Evolutionary conservation across 2,329 filamentous ascomycete species (phyloP).

Genomic region (Aureobasidium leucospermi): DNA sequence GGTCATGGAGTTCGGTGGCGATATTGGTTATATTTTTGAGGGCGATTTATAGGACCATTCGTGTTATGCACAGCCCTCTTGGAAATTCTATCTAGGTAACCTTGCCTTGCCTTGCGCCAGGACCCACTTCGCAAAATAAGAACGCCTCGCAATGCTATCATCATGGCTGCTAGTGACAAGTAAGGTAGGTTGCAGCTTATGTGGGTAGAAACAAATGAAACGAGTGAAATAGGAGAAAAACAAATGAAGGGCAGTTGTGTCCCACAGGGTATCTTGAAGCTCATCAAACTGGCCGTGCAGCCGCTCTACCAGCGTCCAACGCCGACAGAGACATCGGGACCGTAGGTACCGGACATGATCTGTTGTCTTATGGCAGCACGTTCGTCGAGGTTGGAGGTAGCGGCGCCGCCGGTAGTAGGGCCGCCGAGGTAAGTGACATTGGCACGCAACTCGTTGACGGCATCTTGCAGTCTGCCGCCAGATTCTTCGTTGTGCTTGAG

Average conservation of each 20-base stretch:
- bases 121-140: conserved; percentile 7
- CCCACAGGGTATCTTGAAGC: conserved; percentile 12
- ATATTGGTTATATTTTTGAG: neutral
- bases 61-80: conserved; percentile 3
- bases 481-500: conserved; percentile 82
- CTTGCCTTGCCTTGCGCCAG: conserved; percentile 6
- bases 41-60: neutral
- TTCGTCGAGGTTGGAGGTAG: conserved; percentile 25
- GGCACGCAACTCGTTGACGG: conserved; percentile 67
- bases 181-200: conserved; percentile 1
- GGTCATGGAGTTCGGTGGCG: neutral
- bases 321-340: conserved; percentile 48
- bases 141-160: conserved; percentile 12
- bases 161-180: conserved; percentile 4
- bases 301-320: conserved; percentile 48
- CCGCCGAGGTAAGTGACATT: conserved; percentile 35
- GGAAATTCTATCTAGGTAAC: neutral
- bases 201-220: conserved; percentile 7
- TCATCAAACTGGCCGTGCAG: conserved; percentile 2
- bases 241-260: conserved; percentile 6
- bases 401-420: conserved; percentile 9
- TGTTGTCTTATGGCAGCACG: conserved; percentile 45
- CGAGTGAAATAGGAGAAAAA: neutral
- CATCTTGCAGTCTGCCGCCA: conserved; percentile 70
- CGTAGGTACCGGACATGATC: conserved; percentile 32